A percentile compares a stretch with the other conserved stretches of the same genome.
phyloP scores from a whole-genome alignment of 768 basidiomycete genomes.

The Cubamyces sp. region DNA sequence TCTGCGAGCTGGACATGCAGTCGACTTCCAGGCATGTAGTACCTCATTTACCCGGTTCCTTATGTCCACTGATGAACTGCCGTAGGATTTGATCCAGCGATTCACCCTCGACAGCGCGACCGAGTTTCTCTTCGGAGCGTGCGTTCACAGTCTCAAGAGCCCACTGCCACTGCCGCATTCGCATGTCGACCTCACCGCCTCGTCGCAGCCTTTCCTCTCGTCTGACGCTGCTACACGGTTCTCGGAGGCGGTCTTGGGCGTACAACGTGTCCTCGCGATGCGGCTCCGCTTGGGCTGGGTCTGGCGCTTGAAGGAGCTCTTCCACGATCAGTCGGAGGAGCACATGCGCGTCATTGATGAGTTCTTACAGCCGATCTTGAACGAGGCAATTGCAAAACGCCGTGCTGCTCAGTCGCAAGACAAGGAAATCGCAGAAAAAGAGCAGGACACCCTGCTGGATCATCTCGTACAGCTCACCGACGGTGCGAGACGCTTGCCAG shows the following conservation, averaged over 20 bases:
- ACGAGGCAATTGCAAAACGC: conserved; percentile 31
- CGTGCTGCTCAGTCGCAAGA: conserved; percentile 3
- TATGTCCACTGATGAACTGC: background rate
- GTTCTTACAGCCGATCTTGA: conserved; percentile 44
- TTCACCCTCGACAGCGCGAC: conserved; percentile 59
- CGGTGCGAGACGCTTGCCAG: conserved; percentile 32
- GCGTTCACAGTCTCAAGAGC: conserved; percentile 43
- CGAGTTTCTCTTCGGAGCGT: conserved; percentile 54
- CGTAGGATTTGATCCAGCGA: conserved; percentile 48
- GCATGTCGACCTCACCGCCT: background rate
- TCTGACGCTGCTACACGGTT: conserved; percentile 20
- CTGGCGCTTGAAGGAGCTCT: conserved; percentile 48
- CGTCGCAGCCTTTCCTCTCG: background rate
- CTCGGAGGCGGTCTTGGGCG: conserved; percentile 36
- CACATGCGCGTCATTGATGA: conserved; percentile 44
- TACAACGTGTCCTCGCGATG: conserved; percentile 34
- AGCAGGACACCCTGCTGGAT: conserved; percentile 46
- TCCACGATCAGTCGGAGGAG: conserved; percentile 34
- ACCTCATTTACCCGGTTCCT: background rate
- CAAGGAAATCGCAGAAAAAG: conserved; percentile 8
- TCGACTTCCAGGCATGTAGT: conserved; percentile 37
- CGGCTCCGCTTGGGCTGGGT: conserved; percentile 37
- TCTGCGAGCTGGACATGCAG: conserved; percentile 30
- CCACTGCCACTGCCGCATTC: conserved; percentile 1
- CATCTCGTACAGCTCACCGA: conserved; percentile 43